Base-by-base conservation (phyloP, 805 yeast species). In the Candida silvatica region DNA sequence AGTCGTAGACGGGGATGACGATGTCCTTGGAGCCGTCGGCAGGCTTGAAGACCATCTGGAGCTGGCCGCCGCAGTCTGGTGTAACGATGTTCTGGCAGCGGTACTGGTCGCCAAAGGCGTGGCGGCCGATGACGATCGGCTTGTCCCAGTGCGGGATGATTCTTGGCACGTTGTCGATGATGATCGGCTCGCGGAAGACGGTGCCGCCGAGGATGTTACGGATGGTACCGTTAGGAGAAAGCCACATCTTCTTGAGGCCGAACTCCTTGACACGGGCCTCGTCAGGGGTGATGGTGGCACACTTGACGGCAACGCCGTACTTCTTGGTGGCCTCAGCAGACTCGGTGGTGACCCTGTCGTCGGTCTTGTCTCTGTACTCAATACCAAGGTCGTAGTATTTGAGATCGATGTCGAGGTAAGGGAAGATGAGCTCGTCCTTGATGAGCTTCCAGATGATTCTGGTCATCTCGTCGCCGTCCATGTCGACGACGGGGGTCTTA, bases 391-490 rank as follows among this genome's bases (percentile, higher is more conserved):
- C 97, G 65, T 83, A 90, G 67, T 90, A 90, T 60, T 86, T 80
- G 58, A 90, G 71, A 53, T 90, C 94, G 35, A 90, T 70, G 51
- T 90, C 83, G 51, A 90, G 65, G 60, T 76, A 88, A 20, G 97
- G 97, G 35, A 71, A 63, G 53, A 90, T 77, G 59, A 90, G 72
- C 62, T 85, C 74, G 46, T 85, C 90, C 59, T 81, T 84, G 63
- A 90, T 90, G 50, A 78, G 61, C 48, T 84, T 71, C 97, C 97
- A 90, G 67, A 90, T 90, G 59, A 90, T 86, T 57, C 97, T 73
- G 55, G 97, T 90, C 84, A 82, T 85, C 64, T 90, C 97, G 61
- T 90, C 97, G 44, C 97, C 97, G 52, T 90, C 97, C 82, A 90
- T 76, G 59, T 90, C 97, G 44, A 90, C 97, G 48, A 90, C 74